Percentiles rank a stretch among this genome's conserved stretches.
phyloP scores from a whole-genome alignment of 371 early-diverging fungal genomes.

The Haplosporangium sp. region DNA sequence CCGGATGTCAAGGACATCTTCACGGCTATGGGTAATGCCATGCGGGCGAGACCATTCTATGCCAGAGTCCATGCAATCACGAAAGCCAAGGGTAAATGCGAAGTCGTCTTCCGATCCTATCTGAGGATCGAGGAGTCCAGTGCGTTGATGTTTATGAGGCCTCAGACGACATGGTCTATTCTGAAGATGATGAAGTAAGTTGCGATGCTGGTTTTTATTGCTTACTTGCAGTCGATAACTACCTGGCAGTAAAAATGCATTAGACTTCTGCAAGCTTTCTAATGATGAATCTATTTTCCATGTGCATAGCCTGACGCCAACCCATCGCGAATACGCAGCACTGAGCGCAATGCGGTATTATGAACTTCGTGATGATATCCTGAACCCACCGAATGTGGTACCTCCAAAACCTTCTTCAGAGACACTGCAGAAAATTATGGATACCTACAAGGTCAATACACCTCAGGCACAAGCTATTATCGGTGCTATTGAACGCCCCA shows the following conservation, averaged over 20 bases:
- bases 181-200: constrained; percentile 56
- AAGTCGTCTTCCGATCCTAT: constrained; percentile 57
- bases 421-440: constrained; percentile 64
- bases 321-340: constrained; percentile 88
- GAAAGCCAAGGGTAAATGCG: constrained; percentile 57
- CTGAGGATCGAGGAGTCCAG: constrained; percentile 55
- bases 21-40: constrained; percentile 24
- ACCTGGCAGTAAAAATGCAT: too few species aligned
- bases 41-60: constrained; percentile 59
- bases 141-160: constrained; percentile 51
- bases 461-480: constrained; percentile 92
- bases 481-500: constrained; percentile 69
- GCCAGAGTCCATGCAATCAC: constrained; percentile 67
- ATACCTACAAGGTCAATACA: constrained; percentile 80
- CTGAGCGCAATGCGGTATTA: constrained; percentile 74
- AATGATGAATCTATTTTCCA: neutral
- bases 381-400: constrained; percentile 61
- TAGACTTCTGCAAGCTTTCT: too few species aligned
- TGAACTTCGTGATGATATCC: constrained; percentile 71
- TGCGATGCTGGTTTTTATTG: constrained; percentile 42
- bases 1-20: constrained; percentile 41
- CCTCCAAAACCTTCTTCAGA: constrained; percentile 43
- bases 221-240: too few species aligned
- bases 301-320: constrained; percentile 72
- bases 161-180: constrained; percentile 55